These are phyloP conservation scores for Mycena sp. DNA, from an alignment of 1,284 basidiomycete genomes.

Conservation along the genomic window DNA sequence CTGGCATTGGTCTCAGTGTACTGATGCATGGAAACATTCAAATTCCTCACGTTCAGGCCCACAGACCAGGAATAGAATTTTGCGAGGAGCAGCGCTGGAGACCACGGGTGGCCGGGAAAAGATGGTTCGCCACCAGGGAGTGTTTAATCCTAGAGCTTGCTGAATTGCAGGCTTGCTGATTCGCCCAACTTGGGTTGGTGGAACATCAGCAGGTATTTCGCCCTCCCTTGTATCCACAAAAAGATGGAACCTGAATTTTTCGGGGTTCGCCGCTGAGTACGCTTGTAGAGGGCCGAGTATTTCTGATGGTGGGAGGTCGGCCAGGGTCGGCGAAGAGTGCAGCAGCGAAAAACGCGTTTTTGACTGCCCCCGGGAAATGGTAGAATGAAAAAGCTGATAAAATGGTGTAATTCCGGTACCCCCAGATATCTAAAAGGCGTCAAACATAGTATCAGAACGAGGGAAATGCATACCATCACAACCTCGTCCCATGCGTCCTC, in stretches of 20 bases:
- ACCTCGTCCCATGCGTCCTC: constrained; percentile 77
- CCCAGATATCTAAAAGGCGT: constrained; percentile 71
- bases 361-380: constrained; percentile 42
- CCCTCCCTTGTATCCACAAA: constrained; percentile 66
- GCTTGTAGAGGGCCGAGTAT: constrained; percentile 61
- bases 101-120: constrained; percentile 38
- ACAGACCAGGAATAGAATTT: constrained; percentile 74
- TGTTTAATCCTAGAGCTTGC: constrained; percentile 45
- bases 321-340: constrained; percentile 69
- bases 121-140: constrained; percentile 56
- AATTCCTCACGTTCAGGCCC: constrained; percentile 79
- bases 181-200: constrained; percentile 54
- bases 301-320: constrained; percentile 71
- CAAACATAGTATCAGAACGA: neutral
- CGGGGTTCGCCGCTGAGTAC: constrained; percentile 59
- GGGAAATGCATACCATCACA: constrained; percentile 81
- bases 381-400: constrained; percentile 68
- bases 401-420: constrained; percentile 88
- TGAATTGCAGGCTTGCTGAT: constrained; percentile 62
- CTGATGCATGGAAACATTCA: neutral
- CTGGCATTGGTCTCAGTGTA: constrained; percentile 52
- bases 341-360: constrained; percentile 73
- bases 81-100: constrained; percentile 38
- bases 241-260: constrained; percentile 63
- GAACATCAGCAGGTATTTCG: constrained; percentile 33